Conservation (phyloP, 225 moss, liverwort and hornwort genomes). For the Takakia lepidozioides region DNA sequence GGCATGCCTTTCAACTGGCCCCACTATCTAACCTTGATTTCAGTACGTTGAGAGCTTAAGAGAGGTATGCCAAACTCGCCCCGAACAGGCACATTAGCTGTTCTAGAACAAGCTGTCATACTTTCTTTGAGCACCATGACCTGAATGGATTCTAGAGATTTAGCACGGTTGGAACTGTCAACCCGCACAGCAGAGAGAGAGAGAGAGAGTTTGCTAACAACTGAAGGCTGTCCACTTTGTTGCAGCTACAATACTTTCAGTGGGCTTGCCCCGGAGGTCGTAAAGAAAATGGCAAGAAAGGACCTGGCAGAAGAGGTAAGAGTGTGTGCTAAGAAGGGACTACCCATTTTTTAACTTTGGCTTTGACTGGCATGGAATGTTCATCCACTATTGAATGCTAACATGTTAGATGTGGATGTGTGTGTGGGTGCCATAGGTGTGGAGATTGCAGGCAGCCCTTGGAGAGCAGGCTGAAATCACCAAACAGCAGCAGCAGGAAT, state of each 20-base stretch:
- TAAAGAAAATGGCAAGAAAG: slow-evolving; percentile 98
- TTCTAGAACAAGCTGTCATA: too few relatives aligned
- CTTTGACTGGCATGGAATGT: neutral
- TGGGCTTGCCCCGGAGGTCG: slow-evolving; percentile 89
- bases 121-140: too few relatives aligned
- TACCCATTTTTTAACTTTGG: neutral
- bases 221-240: neutral
- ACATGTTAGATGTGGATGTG: neutral
- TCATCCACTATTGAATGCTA: neutral
- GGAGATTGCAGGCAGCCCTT: slow-evolving; percentile 95
- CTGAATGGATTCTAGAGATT: too few relatives aligned
- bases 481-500: slow-evolving; percentile 94
- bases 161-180: too few relatives aligned
- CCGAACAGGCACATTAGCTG: too few relatives aligned
- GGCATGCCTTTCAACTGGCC: too few relatives aligned
- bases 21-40: too few relatives aligned
- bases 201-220: too few relatives aligned
- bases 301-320: slow-evolving; percentile 93
- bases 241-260: slow-evolving; percentile 84
- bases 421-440: slow-evolving; percentile 42
- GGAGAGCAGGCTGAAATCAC: slow-evolving; percentile 98
- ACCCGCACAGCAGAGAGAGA: too few relatives aligned
- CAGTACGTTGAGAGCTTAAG: too few relatives aligned
- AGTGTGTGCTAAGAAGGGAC: neutral
- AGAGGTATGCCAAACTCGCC: too few relatives aligned